Evolutionary conservation across 2,329 filamentous ascomycete genomes (phyloP).

Genomic region (Teratosphaeria nubilosa): DNA sequence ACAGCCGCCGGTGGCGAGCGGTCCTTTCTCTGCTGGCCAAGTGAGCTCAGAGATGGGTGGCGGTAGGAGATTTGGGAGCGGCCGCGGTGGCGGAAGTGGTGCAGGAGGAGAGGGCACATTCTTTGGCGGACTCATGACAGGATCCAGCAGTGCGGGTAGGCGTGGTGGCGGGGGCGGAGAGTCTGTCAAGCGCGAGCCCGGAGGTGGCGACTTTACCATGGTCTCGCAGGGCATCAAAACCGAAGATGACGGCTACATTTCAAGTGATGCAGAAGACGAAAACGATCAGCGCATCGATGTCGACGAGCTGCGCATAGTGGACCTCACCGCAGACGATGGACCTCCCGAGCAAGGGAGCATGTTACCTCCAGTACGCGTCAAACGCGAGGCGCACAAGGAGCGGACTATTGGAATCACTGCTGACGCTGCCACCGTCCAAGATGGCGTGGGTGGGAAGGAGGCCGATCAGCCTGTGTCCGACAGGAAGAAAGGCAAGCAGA

Average conservation of each 20-base stretch:
- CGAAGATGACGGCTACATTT: conserved; percentile 33
- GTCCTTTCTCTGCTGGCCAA: conserved; percentile 31
- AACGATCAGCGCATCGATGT: conserved; percentile 42
- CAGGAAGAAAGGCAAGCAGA: conserved; percentile 29
- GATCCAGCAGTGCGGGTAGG: conserved; percentile 4
- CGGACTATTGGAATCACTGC: conserved; percentile 41
- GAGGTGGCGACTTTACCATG: conserved; percentile 11
- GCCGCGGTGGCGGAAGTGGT: conserved; percentile 11
- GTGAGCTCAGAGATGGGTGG: conserved; percentile 9
- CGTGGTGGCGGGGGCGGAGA: conserved; percentile 6
- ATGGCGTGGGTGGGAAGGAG: conserved; percentile 11
- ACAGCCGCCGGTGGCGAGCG: conserved; percentile 25
- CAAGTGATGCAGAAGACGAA: conserved; percentile 42
- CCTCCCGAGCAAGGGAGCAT: conserved; percentile 17
- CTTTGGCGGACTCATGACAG: conserved; percentile 1
- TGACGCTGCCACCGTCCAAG: conserved; percentile 13
- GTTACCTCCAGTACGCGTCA: conserved; percentile 45
- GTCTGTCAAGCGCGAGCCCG: conserved; percentile 25
- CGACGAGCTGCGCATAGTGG: conserved; percentile 47
- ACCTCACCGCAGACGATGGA: conserved; percentile 38
- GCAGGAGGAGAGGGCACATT: conserved; percentile 1
- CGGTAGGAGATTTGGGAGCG: conserved; percentile 1
- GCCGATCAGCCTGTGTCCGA: conserved; percentile 4
- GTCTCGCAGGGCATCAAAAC: conserved; percentile 15
- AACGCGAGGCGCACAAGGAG: conserved; percentile 46